Base-by-base conservation (phyloP, 257 asterid species). In the Fraxinus americana region DNA sequence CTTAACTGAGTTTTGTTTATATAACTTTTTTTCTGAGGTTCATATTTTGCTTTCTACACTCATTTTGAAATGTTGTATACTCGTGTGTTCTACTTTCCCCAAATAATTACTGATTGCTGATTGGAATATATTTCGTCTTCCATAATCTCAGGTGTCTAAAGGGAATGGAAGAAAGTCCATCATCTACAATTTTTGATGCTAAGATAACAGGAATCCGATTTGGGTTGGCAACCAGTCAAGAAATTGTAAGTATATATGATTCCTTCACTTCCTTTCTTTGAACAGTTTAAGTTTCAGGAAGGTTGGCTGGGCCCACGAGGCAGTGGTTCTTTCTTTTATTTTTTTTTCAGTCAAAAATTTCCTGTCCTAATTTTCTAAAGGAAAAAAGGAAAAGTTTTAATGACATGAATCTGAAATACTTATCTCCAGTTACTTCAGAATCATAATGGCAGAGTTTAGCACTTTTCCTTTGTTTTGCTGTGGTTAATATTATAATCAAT, bases 221-320 rank as follows among this genome's bases (percentile, higher is more conserved):
- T 77, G 86, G 91, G 78, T 88, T 95, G 84, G 96, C 98, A 74
- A 91, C 92, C 74, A 88, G 86, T 65, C 93, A 90, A 76, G 97
- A 95, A 86, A 93, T 95, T 83, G 99, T 95, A 86, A 89, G 92
- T 76, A 66, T 54, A 70, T 73, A 71, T 19, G 66, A 50, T 74
- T 17, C 71, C 66, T 7, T 77, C 67, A 79, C 75, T 70, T 59
- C 70, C 74, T 72, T 61, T 78, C 66, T 52, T 78, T 76, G 57
- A 17, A 50, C 50, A 25, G 29, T 78, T 57, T 29, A 9, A 59
- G 65, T 36, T 70, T 65, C 72, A 32, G 21, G 10, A 43, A 57
- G 68, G 50, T 10, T 59, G 4, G 30, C 67, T 7, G 76, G 48
- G 50, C 67, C 65, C 12, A 19, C 54, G 52, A 38, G 76, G 69